phyloP scores from a whole-genome alignment of 1,139 yeast species.

The Zygosaccharomyces sapae region DNA sequence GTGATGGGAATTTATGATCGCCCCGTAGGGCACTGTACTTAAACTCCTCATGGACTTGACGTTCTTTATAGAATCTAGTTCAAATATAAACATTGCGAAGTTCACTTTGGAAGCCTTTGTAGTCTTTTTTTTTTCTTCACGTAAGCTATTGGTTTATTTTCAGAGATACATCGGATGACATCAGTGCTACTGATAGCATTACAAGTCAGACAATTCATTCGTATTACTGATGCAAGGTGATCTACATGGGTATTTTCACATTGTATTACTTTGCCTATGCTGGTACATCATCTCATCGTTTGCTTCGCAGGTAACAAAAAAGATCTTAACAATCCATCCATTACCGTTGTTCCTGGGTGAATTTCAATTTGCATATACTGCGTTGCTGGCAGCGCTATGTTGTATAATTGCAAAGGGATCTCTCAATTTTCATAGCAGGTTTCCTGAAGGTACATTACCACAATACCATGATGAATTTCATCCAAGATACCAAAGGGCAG shows the following conservation, averaged over 20 bases:
- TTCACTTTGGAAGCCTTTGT: not conserved
- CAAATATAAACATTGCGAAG: not conserved
- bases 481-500: constrained; percentile 24
- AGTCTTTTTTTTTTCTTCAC: not conserved
- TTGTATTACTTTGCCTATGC: constrained; percentile 53
- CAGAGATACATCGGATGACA: not conserved
- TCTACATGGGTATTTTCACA: constrained; percentile 23
- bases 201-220: not conserved
- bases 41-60: not conserved
- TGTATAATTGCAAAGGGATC: constrained; percentile 29
- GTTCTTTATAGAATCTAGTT: not conserved
- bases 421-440: constrained; percentile 29
- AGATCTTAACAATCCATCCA: constrained; percentile 64
- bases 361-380: constrained; percentile 75
- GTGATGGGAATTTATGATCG: not conserved
- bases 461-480: constrained; percentile 21
- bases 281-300: constrained; percentile 84
- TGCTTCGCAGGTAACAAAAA: constrained; percentile 78
- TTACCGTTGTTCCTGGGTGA: constrained; percentile 85
- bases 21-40: not conserved
- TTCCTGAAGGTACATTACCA: constrained; percentile 60
- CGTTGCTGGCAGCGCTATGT: constrained; percentile 36
- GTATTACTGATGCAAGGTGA: constrained; percentile 1
- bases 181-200: not conserved
- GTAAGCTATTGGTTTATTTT: not conserved